These are phyloP conservation scores for Meyerozyma elateridarum DNA, from an alignment of 1,139 yeast genomes.

Conservation along the genomic window DNA sequence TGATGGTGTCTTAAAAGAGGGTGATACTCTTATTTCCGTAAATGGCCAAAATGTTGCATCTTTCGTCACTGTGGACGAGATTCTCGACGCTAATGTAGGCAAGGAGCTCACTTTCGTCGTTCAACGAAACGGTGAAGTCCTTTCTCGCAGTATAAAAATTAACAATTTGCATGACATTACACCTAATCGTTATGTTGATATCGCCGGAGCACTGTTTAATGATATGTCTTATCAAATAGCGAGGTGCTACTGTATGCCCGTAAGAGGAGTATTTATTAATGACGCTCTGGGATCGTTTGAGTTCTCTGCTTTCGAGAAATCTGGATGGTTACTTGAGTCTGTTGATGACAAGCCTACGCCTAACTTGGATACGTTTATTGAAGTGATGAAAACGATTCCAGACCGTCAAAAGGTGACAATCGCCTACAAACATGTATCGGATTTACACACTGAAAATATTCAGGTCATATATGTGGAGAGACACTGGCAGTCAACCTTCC, in stretches of 20 bases:
- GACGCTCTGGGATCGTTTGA: constrained; percentile 78
- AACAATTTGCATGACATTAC: constrained; percentile 80
- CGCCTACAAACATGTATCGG: constrained; percentile 73
- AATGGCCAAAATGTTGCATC: constrained; percentile 63
- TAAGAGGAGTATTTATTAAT: constrained; percentile 75
- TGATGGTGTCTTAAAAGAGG: constrained; percentile 68
- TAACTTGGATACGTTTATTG: constrained; percentile 67
- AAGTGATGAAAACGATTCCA: constrained; percentile 73
- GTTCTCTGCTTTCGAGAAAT: constrained; percentile 52
- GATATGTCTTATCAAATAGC: constrained; percentile 86
- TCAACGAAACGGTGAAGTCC: constrained; percentile 67
- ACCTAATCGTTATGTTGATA: constrained; percentile 75
- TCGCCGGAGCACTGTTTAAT: constrained; percentile 84
- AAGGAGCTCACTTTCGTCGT: constrained; percentile 51
- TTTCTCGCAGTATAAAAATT: constrained; percentile 48
- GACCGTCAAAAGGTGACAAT: constrained; percentile 71
- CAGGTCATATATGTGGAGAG: constrained; percentile 70
- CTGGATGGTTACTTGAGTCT: constrained; percentile 71
- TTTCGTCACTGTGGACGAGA: constrained; percentile 79
- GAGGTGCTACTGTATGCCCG: constrained; percentile 77
- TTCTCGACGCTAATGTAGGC: constrained; percentile 70
- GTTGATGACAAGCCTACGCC: constrained; percentile 73
- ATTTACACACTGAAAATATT: constrained; percentile 67
- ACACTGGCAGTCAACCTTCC: constrained; percentile 76
- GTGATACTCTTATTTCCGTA: constrained; percentile 76